Conservation (phyloP, 441 rosid genomes). For the Syzygium syzygioides region DNA sequence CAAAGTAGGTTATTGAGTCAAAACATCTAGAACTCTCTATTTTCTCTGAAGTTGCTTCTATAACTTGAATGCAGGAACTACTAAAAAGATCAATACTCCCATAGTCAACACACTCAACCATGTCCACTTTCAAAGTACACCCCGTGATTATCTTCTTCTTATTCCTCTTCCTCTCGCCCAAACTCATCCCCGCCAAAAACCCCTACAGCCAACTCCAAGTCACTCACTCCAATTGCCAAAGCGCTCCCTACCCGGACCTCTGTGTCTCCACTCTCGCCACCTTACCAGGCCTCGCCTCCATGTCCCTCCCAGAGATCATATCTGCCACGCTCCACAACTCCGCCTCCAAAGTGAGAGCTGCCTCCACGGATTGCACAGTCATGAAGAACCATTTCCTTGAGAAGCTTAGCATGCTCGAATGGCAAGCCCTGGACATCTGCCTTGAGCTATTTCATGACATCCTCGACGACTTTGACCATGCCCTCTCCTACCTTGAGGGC, state of each 20-base stretch:
- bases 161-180: not conserved
- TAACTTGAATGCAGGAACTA: not conserved
- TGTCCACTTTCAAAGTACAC: not conserved
- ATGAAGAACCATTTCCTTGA: conserved; percentile 11
- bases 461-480: conserved; percentile 25
- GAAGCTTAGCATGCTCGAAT: conserved; percentile 21
- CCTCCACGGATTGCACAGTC: conserved; percentile 36
- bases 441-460: conserved; percentile 32
- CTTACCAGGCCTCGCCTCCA: conserved; percentile 39
- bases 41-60: not conserved
- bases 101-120: not conserved
- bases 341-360: conserved; percentile 31
- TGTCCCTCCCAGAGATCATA: conserved; percentile 37
- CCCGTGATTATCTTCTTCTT: not conserved
- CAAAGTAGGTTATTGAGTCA: not conserved
- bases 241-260: conserved; percentile 45
- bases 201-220: conserved; percentile 25
- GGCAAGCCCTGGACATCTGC: conserved; percentile 37
- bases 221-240: conserved; percentile 38
- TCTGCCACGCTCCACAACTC: conserved; percentile 40
- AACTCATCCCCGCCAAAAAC: not conserved
- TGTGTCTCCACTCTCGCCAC: conserved; percentile 50
- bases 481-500: conserved; percentile 27
- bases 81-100: not conserved
- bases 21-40: not conserved